These are phyloP conservation scores for Suillus brevipes DNA, from an alignment of 768 basidiomycete genomes.

Conservation along the genomic window DNA sequence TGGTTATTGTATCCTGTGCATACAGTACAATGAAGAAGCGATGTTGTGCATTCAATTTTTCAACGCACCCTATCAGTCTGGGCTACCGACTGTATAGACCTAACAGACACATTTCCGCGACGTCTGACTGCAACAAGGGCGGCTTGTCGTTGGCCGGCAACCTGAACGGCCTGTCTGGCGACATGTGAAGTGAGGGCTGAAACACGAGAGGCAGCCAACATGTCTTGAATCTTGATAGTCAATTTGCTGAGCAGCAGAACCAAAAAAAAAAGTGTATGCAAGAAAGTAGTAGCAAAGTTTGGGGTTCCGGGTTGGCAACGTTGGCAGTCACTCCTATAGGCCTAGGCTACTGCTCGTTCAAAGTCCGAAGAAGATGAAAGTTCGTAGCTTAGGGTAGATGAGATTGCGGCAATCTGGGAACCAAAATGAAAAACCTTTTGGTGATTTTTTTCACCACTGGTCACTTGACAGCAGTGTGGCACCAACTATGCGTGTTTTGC, in stretches of 20 bases:
- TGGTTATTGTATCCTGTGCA: constrained; percentile 90
- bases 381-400: neutral
- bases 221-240: constrained; percentile 15
- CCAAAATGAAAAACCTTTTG: neutral
- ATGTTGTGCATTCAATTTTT: neutral
- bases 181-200: constrained; percentile 23
- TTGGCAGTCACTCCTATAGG: neutral
- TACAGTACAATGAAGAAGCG: neutral
- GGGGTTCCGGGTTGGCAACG: no score
- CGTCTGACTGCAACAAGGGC: constrained; percentile 42
- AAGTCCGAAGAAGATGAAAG: neutral
- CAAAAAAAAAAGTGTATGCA: neutral
- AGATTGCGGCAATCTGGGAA: no score
- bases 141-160: constrained; percentile 44
- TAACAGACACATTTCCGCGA: constrained; percentile 33
- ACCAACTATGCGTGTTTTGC: neutral
- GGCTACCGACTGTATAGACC: constrained; percentile 59
- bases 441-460: neutral
- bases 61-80: constrained; percentile 74
- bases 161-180: constrained; percentile 47
- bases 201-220: constrained; percentile 34
- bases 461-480: neutral
- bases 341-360: neutral
- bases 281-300: neutral
- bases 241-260: neutral